These are phyloP conservation scores for Hansenula sp. DNA, from an alignment of 1,139 yeast genomes.

Conservation along the genomic window DNA sequence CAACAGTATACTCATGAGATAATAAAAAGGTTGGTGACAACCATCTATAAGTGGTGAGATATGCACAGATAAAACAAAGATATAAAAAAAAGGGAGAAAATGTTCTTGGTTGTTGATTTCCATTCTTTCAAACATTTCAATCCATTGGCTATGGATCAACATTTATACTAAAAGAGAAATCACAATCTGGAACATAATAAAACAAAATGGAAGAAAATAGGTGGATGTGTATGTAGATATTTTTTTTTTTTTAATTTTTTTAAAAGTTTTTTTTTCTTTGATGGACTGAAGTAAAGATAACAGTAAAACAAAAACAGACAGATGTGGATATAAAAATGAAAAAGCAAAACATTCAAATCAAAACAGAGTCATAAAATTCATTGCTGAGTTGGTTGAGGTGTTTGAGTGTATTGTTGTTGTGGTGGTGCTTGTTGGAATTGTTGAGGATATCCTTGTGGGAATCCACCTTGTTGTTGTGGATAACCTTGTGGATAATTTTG, in stretches of 20 bases:
- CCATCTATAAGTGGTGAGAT: no score
- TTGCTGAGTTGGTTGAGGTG: neutral
- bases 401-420: conserved; percentile 1
- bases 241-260: neutral
- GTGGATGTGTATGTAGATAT: neutral
- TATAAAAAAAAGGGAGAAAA: neutral
- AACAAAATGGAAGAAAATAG: neutral
- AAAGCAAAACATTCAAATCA: neutral
- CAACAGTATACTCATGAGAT: no score
- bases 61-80: neutral
- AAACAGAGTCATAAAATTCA: neutral
- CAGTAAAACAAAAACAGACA: neutral
- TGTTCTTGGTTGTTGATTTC: neutral
- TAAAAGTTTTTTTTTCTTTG: no score
- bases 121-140: neutral
- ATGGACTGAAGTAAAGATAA: no score
- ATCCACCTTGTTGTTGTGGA: conserved; percentile 8
- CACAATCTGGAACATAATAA: neutral
- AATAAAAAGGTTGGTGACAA: no score
- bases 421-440: conserved; percentile 1
- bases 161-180: neutral
- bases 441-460: conserved; percentile 1
- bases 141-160: conserved; percentile 4
- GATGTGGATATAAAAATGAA: neutral
- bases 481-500: conserved; percentile 6